Base-by-base conservation (phyloP, 306 rosid species). In the Lotus japonicus region DNA sequence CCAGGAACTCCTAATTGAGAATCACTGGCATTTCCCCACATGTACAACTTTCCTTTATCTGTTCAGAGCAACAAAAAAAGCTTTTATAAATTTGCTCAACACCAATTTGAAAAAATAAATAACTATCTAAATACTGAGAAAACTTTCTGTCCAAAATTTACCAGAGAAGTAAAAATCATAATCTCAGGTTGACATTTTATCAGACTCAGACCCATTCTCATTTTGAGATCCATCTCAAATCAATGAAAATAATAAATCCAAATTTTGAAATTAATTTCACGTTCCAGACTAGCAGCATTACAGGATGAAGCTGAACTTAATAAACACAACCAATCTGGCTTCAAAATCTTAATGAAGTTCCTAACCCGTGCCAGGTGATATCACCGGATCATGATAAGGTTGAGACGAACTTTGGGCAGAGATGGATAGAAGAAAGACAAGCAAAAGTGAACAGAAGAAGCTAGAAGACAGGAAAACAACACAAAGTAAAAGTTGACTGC, bases 1-100 rank as follows among this genome's bases (percentile, higher is more conserved):
- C 97, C 99, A 44, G 99, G 97, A 81, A 94, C 85, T 60, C 97
- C 97, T 78, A 94, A 67, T 43, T 88, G 99, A 60, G 89, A 88
- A 77, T 90, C 96, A 50, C 45, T 69, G 17, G 92, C 77, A 77
- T 94, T 86, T 78, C 97, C 95, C 96, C 99, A 88, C 89, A 80
- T 84, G 80, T 75, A 94, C 82, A 90, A 72, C 87, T 85, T 90
- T 13, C 99, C 96, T 68, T 68, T 72, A 69, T 82, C 98, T 94
- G 84, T 64, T 65, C 57, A 64, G 31, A 80, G 36, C 5, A 75
- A 59, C 10, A 70, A 68, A 77, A 68, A 12, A 35, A 61, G 42
- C 0, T 44, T 14, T 41, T 55, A 7, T 67, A 76, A 16, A 46
- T 17, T 39, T 19, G 54, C 26, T 54, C 41, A 44, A 51, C 39